Percentiles rank a stretch among this genome's conserved stretches.
Evolutionary conservation across 176 grass and related monocot genomes (phyloP).

Genomic region (Luzula sylvatica): DNA sequence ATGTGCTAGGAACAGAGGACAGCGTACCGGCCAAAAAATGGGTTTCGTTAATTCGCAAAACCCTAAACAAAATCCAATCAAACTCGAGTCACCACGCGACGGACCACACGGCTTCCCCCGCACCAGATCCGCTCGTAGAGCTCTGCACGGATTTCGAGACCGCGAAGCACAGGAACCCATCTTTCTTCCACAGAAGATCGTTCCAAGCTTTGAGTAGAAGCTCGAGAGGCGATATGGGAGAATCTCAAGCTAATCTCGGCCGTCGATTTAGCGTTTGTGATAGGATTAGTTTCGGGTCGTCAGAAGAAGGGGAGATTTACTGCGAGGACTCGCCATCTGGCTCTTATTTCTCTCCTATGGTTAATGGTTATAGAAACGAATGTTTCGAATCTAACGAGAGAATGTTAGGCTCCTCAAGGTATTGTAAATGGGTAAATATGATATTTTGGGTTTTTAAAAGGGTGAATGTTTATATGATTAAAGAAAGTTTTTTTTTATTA

Average conservation of each 20-base stretch:
- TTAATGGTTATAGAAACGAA: constrained; percentile 29
- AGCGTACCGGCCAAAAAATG: constrained; percentile 81
- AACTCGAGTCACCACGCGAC: constrained; percentile 33
- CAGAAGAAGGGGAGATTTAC: constrained; percentile 84
- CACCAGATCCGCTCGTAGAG: constrained; percentile 62
- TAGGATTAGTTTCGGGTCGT: constrained; percentile 63
- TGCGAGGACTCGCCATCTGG: constrained; percentile 67
- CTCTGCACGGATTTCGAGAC: constrained; percentile 78
- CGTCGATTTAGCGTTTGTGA: constrained; percentile 79
- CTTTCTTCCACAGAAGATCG: constrained; percentile 62
- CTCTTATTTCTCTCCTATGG: constrained; percentile 62
- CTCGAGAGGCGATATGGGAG: constrained; percentile 45
- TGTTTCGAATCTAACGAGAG: too few relatives aligned
- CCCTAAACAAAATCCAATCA: constrained; percentile 55
- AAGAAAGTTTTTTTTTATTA: constrained; percentile 11
- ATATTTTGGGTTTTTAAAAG: background rate
- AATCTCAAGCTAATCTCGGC: constrained; percentile 54
- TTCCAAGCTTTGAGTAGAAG: constrained; percentile 64
- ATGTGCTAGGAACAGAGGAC: constrained; percentile 64
- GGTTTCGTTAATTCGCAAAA: constrained; percentile 62
- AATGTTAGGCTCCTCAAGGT: too few relatives aligned
- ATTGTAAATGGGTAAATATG: too few relatives aligned
- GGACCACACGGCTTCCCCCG: constrained; percentile 59
- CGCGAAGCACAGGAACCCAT: constrained; percentile 47
- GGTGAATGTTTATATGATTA: constrained; percentile 1